phyloP scores from a whole-genome alignment of 345 rosid species.

The Microcos paniculata region DNA sequence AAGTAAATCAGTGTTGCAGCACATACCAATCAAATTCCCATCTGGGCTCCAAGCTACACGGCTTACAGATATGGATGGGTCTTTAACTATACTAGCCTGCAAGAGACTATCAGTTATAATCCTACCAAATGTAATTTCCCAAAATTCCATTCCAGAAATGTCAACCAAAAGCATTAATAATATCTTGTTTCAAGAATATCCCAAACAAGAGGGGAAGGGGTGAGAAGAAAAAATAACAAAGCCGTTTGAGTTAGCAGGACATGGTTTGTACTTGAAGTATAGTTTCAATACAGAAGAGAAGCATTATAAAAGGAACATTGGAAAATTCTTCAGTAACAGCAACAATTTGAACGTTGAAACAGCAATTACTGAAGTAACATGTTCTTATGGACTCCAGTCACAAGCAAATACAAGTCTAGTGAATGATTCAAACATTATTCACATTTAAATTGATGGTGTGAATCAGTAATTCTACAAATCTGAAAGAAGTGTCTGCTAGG shows the following conservation, averaged over 20 bases:
- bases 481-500: neutral
- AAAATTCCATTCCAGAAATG: neutral
- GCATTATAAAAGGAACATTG: neutral
- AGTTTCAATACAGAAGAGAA: neutral
- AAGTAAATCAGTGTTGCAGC: neutral
- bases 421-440: neutral
- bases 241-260: neutral
- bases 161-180: neutral
- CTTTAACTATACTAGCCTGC: conserved; percentile 49
- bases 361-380: neutral
- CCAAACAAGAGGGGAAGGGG: neutral
- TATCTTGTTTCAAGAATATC: neutral
- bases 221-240: neutral
- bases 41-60: conserved; percentile 69
- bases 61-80: conserved; percentile 47
- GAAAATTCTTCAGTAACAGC: neutral
- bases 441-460: neutral
- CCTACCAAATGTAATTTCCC: neutral
- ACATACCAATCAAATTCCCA: conserved; percentile 64
- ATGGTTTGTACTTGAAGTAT: neutral
- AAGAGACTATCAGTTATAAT: conserved; percentile 16
- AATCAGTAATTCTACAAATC: neutral
- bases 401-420: neutral
- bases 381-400: neutral
- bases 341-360: neutral